Base-by-base conservation (phyloP, 2,329 filamentous ascomycete species). In the Xylaria sp. region DNA sequence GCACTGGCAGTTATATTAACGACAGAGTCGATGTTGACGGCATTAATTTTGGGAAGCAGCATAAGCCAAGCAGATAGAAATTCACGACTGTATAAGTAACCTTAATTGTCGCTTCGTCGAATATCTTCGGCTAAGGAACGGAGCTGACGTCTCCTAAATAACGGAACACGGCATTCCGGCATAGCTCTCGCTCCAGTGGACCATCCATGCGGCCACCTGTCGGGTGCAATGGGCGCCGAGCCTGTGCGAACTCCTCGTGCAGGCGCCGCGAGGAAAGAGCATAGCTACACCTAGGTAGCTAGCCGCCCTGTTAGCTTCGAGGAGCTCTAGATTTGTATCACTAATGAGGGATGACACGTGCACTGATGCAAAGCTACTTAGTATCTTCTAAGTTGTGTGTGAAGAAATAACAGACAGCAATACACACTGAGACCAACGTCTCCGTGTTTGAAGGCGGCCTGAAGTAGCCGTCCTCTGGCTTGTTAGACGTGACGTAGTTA, bases 361-460 rank as follows among this genome's bases (percentile, higher is more conserved):
- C 10, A 15, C 27, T 1, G 17, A 42, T 22, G 22, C 39, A 25
- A 17, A 57, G 13, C n/a, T 20, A 22, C 13, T 36, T 36, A 36
- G 13, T 36, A 9, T 36, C 9, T 36, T 13, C 42, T 9, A n/a
- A 47, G n/a, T n/a, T 44, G 17, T 47, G n/a, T 54, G 53, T 5
- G 29, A 6, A 17, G 29, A 25, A 17, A 22, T 29, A 22, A 11
- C 55, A 50, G 53, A 42, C n/a, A 15, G 22, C 6, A 20, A 54
- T n/a, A n/a, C 33, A 38, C 17, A 25, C 7, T 15, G 22, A 42
- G 29, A 29, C n/a, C 33, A 27, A 47, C 51, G 53, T 49, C 10
- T 31, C 36, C 39, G 39, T 66, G 64, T 66, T 63, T 66, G 59
- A 51, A 50, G 39, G 39, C 17, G 54, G 50, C 54, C 54, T 39